phyloP scores from a whole-genome alignment of 345 rosid genomes.

The Eucalyptus cloeziana region DNA sequence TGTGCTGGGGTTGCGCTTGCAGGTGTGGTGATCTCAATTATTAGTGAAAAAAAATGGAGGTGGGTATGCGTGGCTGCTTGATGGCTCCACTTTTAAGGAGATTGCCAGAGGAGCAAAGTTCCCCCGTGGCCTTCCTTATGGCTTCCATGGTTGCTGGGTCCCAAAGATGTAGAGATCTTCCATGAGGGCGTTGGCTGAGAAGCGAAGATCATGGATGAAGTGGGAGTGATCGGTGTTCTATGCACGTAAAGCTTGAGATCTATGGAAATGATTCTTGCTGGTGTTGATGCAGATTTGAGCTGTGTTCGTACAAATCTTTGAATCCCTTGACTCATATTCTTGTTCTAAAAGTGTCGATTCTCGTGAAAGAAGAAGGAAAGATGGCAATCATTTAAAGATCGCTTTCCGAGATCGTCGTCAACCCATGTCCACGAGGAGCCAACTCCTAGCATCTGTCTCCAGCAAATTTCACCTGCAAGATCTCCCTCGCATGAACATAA shows the following conservation, averaged over 20 bases:
- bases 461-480: neutral
- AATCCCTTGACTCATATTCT: neutral
- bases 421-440: neutral
- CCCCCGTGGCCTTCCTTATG: conserved; percentile 86
- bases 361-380: neutral
- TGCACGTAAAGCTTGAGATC: neutral
- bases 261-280: neutral
- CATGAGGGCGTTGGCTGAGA: neutral
- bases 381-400: neutral
- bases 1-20: neutral
- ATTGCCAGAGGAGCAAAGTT: conserved; percentile 56
- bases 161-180: conserved; percentile 19
- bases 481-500: neutral
- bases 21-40: conserved; percentile 79
- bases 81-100: conserved; percentile 76
- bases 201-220: neutral
- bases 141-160: conserved; percentile 91
- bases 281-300: neutral
- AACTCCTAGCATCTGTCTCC: neutral
- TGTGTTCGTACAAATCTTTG: neutral
- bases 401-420: neutral
- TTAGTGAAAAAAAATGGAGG: conserved; percentile 74
- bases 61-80: conserved; percentile 61
- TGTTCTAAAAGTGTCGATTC: neutral
- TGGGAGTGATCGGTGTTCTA: neutral